Percentiles rank a stretch among this genome's conserved stretches.
Conservation (phyloP, 768 basidiomycete species). For the Coprinellus micaceus region DNA sequence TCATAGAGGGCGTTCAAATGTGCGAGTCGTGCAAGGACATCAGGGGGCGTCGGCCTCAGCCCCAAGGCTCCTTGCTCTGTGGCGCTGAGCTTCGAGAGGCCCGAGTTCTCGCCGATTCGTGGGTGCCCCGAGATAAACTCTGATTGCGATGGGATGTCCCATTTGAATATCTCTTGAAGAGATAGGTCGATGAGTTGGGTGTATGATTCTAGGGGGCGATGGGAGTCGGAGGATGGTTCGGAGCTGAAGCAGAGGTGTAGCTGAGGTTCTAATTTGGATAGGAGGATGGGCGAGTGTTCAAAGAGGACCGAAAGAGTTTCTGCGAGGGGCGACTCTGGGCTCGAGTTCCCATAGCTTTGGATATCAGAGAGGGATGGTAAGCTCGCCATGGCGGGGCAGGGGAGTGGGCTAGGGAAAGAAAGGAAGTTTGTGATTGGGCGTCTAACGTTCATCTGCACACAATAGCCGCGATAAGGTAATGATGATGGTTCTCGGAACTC, state of each 20-base stretch:
- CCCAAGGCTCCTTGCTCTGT: constrained; percentile 67
- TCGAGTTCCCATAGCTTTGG: constrained; percentile 23
- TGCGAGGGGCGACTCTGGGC: constrained; percentile 35
- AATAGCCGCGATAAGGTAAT: too few species aligned
- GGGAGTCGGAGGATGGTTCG: constrained; percentile 14
- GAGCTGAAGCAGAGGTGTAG: constrained; percentile 33
- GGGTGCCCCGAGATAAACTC: constrained; percentile 82
- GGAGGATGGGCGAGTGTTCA: constrained; percentile 64
- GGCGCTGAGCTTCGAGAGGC: constrained; percentile 70
- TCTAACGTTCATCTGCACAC: not conserved
- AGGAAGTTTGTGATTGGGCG: not conserved
- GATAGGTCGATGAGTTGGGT: constrained; percentile 52
- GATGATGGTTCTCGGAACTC: too few species aligned
- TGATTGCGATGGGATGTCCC: constrained; percentile 49
- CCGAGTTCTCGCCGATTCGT: constrained; percentile 79
- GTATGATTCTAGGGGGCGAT: constrained; percentile 34
- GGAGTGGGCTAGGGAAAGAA: not conserved
- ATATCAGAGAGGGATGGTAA: constrained; percentile 35
- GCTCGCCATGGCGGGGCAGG: constrained; percentile 18
- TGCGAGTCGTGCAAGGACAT: constrained; percentile 66
- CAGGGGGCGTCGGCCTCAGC: constrained; percentile 58
- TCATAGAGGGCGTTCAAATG: constrained; percentile 82
- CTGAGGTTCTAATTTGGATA: constrained; percentile 49
- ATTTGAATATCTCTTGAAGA: constrained; percentile 45
- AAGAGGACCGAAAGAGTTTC: constrained; percentile 38